These are phyloP conservation scores for Candida chauliodis DNA, from an alignment of 805 yeast genomes.

Conservation along the genomic window DNA sequence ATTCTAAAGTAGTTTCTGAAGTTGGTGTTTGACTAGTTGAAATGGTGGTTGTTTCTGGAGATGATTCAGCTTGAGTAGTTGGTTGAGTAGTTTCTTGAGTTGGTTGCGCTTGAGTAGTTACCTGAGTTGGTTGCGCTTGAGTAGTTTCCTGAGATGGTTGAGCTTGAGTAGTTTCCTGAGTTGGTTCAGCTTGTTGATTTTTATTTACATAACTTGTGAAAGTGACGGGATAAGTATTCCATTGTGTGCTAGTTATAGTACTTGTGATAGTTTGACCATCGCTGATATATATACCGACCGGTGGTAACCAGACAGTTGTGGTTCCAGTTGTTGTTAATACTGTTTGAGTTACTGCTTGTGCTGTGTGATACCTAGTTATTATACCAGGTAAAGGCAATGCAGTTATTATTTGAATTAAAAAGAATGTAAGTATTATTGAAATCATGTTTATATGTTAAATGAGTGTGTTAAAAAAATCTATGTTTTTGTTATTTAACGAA, in stretches of 20 bases:
- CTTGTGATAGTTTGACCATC: constrained; percentile 47
- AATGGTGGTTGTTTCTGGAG: constrained; percentile 6
- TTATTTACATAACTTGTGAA: constrained; percentile 17
- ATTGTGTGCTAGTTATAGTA: constrained; percentile 36
- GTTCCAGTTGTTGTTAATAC: constrained; percentile 43
- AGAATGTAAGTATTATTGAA: constrained; percentile 8
- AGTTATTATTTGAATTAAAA: constrained; percentile 17
- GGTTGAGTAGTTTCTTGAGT: constrained; percentile 8
- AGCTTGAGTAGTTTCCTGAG: constrained; percentile 6
- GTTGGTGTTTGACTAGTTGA: neutral
- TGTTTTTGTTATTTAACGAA: constrained; percentile 3
- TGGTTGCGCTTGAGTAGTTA: constrained; percentile 6
- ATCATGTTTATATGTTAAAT: constrained; percentile 6
- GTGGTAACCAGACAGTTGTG: constrained; percentile 47
- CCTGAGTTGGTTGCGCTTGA: neutral
- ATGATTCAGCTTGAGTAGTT: constrained; percentile 8
- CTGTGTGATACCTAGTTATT: constrained; percentile 55
- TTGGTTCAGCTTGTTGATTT: constrained; percentile 21
- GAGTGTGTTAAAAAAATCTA: neutral
- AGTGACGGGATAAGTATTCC: constrained; percentile 34
- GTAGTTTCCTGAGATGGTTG: neutral
- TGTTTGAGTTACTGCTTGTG: constrained; percentile 48
- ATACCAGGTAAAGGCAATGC: constrained; percentile 39
- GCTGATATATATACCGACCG: constrained; percentile 50
- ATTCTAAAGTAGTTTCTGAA: neutral